phyloP scores from a whole-genome alignment of 1,139 yeast genomes.

The Nakaseomyces nivariensis region DNA sequence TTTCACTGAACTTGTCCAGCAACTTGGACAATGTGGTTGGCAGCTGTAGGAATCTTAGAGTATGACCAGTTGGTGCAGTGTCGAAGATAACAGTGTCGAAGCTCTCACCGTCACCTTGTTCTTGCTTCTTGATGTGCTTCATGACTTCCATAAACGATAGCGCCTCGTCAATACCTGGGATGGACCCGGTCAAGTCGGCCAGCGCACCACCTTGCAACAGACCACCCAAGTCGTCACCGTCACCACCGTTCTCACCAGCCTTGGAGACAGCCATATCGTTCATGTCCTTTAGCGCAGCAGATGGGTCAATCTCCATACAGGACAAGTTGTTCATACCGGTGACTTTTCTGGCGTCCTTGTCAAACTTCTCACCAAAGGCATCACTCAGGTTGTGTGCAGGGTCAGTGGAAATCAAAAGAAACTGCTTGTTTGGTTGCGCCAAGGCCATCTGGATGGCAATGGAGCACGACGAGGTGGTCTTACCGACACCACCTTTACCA shows the following conservation, averaged over 20 bases:
- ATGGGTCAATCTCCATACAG: constrained; percentile 98
- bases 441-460: constrained; percentile 84
- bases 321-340: constrained; percentile 80
- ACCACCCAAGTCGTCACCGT: constrained; percentile 21
- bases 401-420: constrained; percentile 86
- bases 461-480: constrained; percentile 93
- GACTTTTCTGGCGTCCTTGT: constrained; percentile 89
- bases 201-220: constrained; percentile 34
- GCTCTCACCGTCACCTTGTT: constrained; percentile 36
- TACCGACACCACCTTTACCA: constrained; percentile 99
- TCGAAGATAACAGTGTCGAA: constrained; percentile 90
- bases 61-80: constrained; percentile 98
- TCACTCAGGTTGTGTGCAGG: constrained; percentile 97
- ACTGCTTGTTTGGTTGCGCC: constrained; percentile 70
- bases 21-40: constrained; percentile 87
- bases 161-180: constrained; percentile 98
- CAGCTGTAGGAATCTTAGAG: constrained; percentile 83
- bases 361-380: constrained; percentile 96
- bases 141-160: constrained; percentile 94
- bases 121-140: constrained; percentile 85
- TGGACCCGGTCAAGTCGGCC: constrained; percentile 88
- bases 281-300: constrained; percentile 85
- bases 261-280: constrained; percentile 40
- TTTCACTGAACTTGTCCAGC: constrained; percentile 74
- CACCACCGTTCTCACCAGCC: constrained; percentile 20